These are phyloP conservation scores for Hypomyces perniciosus DNA, from an alignment of 2,329 filamentous ascomycete species.

Conservation along the genomic window DNA sequence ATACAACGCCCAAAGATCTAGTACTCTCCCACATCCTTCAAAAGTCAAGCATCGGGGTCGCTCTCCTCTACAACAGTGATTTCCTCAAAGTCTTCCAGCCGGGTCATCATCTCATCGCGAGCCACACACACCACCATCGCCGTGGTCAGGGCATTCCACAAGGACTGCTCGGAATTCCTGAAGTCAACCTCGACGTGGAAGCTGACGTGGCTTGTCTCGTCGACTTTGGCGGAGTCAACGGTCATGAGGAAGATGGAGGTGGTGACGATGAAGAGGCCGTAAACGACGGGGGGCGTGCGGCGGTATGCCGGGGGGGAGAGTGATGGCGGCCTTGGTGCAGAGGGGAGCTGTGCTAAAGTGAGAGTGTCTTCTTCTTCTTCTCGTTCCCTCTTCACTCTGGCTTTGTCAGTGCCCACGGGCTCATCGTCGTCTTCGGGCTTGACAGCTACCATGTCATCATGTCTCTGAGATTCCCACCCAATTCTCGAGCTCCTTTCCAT, in stretches of 20 bases:
- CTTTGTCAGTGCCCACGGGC: too few relatives aligned
- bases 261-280: conserved; percentile 38
- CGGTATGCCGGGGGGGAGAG: conserved; percentile 17
- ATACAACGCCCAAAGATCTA: neutral
- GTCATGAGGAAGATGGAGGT: conserved; percentile 35
- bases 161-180: conserved; percentile 32
- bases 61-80: conserved; percentile 25
- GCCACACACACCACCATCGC: conserved; percentile 36
- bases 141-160: conserved; percentile 41
- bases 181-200: conserved; percentile 39
- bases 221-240: conserved; percentile 31
- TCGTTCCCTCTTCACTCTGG: neutral
- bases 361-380: neutral
- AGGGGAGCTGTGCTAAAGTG: neutral
- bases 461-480: neutral
- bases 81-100: conserved; percentile 31
- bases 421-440: neutral
- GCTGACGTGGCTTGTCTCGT: conserved; percentile 30
- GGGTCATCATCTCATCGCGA: conserved; percentile 32
- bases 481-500: conserved; percentile 4
- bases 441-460: neutral
- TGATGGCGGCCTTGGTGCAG: too few relatives aligned
- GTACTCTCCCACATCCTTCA: neutral
- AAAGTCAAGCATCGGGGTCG: conserved; percentile 32
- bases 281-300: conserved; percentile 34